These are phyloP conservation scores for Naganishia liquefaciens DNA, from an alignment of 1,284 basidiomycete genomes.

Conservation along the genomic window DNA sequence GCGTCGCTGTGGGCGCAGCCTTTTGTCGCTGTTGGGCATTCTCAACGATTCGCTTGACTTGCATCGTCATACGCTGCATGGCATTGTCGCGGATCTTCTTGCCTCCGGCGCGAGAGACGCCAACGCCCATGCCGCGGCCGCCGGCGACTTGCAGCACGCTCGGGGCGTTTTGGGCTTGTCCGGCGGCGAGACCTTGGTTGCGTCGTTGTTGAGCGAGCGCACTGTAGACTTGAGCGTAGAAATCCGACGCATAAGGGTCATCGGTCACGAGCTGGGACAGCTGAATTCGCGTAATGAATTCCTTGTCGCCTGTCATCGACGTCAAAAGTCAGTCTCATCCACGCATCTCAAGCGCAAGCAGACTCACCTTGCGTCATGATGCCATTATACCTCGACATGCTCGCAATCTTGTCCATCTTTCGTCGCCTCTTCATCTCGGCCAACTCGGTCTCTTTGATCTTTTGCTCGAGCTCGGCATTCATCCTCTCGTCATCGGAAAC, in stretches of 20 bases:
- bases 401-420: conserved; percentile 60
- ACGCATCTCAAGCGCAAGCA: not conserved
- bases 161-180: conserved; percentile 57
- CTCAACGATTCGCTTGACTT: conserved; percentile 94
- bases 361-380: conserved; percentile 78
- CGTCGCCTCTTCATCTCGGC: conserved; percentile 77
- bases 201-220: conserved; percentile 75
- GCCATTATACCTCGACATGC: conserved; percentile 90
- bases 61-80: conserved; percentile 95
- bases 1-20: conserved; percentile 65
- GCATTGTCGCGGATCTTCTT: conserved; percentile 73
- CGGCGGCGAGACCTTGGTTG: conserved; percentile 58
- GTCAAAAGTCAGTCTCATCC: no score
- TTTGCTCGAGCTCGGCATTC: conserved; percentile 73
- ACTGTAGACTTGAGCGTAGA: conserved; percentile 95
- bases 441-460: conserved; percentile 81
- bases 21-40: conserved; percentile 83
- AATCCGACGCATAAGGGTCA: conserved; percentile 97
- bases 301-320: conserved; percentile 76
- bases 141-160: conserved; percentile 74
- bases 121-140: conserved; percentile 77
- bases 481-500: conserved; percentile 59
- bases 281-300: conserved; percentile 99
- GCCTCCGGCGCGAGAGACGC: conserved; percentile 63
- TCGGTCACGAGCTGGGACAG: conserved; percentile 94